Evolutionary conservation across 768 basidiomycete species (phyloP).

Genomic region (Butyriboletus loyo): DNA sequence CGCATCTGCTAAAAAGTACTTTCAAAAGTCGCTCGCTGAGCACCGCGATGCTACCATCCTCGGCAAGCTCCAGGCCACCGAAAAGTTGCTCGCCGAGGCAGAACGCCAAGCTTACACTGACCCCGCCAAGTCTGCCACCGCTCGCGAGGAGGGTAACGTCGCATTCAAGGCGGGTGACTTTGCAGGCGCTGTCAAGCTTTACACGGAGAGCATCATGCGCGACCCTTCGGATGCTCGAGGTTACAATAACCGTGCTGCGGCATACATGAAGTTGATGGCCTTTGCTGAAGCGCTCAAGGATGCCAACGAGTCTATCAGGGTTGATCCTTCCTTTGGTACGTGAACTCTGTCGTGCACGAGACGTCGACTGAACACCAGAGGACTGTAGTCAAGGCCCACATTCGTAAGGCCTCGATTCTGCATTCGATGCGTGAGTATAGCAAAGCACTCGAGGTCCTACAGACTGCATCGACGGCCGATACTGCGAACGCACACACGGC

Average conservation of each 20-base stretch:
- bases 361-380: neutral
- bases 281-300: constrained; percentile 96
- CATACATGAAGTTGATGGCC: constrained; percentile 92
- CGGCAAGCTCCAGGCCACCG: constrained; percentile 82
- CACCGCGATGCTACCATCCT: constrained; percentile 94
- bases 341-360: neutral
- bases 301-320: constrained; percentile 87
- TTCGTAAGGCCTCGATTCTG: constrained; percentile 86
- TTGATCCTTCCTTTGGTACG: constrained; percentile 82
- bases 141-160: constrained; percentile 89
- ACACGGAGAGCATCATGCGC: constrained; percentile 96
- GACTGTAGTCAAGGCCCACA: constrained; percentile 78
- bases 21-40: constrained; percentile 90
- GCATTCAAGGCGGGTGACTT: constrained; percentile 93
- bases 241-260: constrained; percentile 98
- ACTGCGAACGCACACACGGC: constrained; percentile 74
- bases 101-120: constrained; percentile 86
- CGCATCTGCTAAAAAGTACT: constrained; percentile 80
- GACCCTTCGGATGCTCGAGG: constrained; percentile 86
- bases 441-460: constrained; percentile 80
- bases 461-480: constrained; percentile 76
- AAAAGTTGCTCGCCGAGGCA: constrained; percentile 72
- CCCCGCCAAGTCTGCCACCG: constrained; percentile 73
- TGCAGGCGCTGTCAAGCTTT: constrained; percentile 85
- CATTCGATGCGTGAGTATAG: constrained; percentile 89